These are phyloP conservation scores for Blepharisma undulans DNA, from an alignment of 169 alveolate species.

Conservation along the genomic window DNA sequence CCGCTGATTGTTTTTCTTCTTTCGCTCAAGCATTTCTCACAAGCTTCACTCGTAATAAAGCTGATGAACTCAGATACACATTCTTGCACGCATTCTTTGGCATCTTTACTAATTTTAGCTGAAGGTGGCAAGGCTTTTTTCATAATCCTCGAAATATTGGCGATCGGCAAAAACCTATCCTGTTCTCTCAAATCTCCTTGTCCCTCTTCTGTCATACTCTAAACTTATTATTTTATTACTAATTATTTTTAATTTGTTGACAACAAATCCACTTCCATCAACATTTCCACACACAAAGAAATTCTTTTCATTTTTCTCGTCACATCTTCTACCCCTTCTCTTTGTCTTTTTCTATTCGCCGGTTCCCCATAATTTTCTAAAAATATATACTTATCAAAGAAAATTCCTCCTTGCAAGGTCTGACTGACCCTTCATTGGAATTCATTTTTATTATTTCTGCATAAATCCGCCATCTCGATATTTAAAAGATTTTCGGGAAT, in stretches of 20 bases:
- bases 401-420: constrained; percentile 24
- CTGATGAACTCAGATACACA: constrained; percentile 95
- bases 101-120: constrained; percentile 93
- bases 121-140: constrained; percentile 90
- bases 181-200: constrained; percentile 30
- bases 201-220: constrained; percentile 16
- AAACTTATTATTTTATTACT: neutral
- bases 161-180: constrained; percentile 90
- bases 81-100: constrained; percentile 93
- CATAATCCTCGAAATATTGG: constrained; percentile 94
- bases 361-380: neutral
- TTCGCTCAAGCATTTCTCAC: constrained; percentile 92
- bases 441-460: neutral
- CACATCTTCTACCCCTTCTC: neutral
- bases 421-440: constrained; percentile 1
- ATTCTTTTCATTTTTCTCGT: neutral
- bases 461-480: constrained; percentile 12
- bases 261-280: neutral
- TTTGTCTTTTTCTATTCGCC: neutral
- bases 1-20: constrained; percentile 94
- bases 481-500: constrained; percentile 20
- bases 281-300: neutral
- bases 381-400: neutral
- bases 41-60: constrained; percentile 94
- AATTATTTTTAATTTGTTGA: neutral